phyloP scores from a whole-genome alignment of 139 green algal species.

The Closterium sp. region DNA sequence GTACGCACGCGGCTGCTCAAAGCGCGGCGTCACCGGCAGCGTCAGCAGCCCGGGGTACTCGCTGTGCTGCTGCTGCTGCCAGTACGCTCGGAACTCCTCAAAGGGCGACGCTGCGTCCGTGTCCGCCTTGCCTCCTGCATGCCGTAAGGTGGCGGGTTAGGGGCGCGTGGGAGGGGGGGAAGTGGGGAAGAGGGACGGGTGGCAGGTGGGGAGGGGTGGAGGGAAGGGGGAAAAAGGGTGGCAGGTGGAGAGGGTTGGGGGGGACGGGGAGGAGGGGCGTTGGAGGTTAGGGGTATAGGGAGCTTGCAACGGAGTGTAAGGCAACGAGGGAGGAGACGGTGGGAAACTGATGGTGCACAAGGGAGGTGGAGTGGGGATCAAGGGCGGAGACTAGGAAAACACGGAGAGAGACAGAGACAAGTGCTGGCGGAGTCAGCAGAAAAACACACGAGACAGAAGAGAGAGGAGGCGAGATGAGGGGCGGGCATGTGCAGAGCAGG shows the following conservation, averaged over 20 bases:
- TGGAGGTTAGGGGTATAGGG: neutral
- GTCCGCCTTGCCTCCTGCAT: constrained; percentile 20
- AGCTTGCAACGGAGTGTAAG: no score
- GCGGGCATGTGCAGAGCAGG: neutral
- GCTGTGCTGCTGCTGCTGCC: neutral
- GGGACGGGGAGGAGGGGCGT: neutral
- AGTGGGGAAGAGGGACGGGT: neutral
- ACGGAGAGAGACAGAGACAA: neutral
- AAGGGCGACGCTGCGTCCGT: neutral
- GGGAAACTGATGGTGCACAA: no score
- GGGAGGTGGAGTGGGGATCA: no score
- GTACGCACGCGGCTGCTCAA: constrained; percentile 10
- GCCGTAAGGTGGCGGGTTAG: neutral
- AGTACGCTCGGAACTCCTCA: constrained; percentile 3
- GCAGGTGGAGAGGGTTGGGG: neutral
- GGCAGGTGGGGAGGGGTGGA: neutral
- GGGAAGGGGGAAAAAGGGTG: neutral
- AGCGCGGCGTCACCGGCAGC: constrained; percentile 3
- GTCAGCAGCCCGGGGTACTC: constrained; percentile 38
- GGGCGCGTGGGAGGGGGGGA: neutral
- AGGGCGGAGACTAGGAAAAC: no score
- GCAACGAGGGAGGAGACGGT: no score
- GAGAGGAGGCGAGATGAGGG: neutral
- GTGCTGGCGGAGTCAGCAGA: no score
- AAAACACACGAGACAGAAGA: neutral